Percentiles rank a stretch among this genome's conserved stretches.
These are phyloP conservation scores for Calocybe cyanea DNA, from an alignment of 768 basidiomycete species.

Conservation along the genomic window DNA sequence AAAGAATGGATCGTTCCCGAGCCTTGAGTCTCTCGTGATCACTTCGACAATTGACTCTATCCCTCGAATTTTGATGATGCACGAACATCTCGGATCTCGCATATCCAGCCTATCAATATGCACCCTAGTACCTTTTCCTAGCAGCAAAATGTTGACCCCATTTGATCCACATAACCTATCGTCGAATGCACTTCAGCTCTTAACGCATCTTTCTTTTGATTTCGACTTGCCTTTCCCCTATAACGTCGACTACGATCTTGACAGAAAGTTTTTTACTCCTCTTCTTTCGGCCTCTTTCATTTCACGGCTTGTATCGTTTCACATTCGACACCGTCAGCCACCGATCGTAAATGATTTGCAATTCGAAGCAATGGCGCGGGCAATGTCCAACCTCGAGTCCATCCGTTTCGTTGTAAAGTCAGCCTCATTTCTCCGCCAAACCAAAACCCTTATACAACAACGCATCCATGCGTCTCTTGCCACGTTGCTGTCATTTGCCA, in stretches of 20 bases:
- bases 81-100: conserved; percentile 1
- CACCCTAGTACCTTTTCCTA: neutral
- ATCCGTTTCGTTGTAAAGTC: neutral
- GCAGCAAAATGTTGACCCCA: neutral
- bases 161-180: neutral
- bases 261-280: neutral
- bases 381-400: neutral
- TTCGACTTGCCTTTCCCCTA: neutral
- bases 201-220: conserved; percentile 6
- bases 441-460: neutral
- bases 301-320: neutral
- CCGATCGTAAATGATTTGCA: conserved; percentile 1
- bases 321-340: neutral
- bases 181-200: neutral
- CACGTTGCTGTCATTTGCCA: conserved; percentile 2
- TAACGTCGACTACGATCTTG: neutral
- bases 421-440: neutral
- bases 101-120: neutral
- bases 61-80: neutral
- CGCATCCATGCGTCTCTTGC: conserved; percentile 5
- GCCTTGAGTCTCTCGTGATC: conserved; percentile 2
- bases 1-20: neutral
- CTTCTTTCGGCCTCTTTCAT: conserved; percentile 3
- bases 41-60: neutral
- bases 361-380: conserved; percentile 3